Conservation (phyloP, 306 rosid genomes). For the Clitoria ternatea region DNA sequence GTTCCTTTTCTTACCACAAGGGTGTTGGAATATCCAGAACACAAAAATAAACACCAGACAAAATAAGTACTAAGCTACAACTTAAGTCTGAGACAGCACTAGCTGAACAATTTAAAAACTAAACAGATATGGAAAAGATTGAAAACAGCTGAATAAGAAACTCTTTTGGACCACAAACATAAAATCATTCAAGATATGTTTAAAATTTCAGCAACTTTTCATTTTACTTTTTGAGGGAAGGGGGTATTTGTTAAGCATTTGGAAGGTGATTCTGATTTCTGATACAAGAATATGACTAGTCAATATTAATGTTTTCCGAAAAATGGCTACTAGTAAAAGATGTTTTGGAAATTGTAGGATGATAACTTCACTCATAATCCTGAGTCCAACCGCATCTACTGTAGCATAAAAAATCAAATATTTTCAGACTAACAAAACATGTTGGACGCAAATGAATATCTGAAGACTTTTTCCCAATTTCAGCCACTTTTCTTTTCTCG, state of each 20-base stretch:
- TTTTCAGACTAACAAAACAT: not conserved
- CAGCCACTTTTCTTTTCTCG: not conserved
- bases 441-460: not conserved
- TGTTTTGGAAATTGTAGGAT: not conserved
- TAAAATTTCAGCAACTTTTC: not conserved
- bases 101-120: conserved; percentile 4
- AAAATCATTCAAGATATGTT: not conserved
- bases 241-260: not conserved
- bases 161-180: conserved; percentile 9
- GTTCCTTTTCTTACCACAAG: not conserved
- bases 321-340: conserved; percentile 1
- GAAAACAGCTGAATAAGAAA: not conserved
- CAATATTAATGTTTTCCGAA: not conserved
- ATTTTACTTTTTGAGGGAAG: not conserved
- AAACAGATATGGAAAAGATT: not conserved
- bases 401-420: not conserved
- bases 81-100: not conserved
- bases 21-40: not conserved
- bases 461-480: not conserved
- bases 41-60: not conserved
- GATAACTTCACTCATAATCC: not conserved
- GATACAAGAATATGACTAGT: not conserved
- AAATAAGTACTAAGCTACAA: not conserved
- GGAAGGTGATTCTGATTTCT: not conserved
- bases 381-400: conserved; percentile 16